Evolutionary conservation across 2,329 filamentous ascomycete species (phyloP).

Genomic region (Pseudogymnoascus verrucosus): DNA sequence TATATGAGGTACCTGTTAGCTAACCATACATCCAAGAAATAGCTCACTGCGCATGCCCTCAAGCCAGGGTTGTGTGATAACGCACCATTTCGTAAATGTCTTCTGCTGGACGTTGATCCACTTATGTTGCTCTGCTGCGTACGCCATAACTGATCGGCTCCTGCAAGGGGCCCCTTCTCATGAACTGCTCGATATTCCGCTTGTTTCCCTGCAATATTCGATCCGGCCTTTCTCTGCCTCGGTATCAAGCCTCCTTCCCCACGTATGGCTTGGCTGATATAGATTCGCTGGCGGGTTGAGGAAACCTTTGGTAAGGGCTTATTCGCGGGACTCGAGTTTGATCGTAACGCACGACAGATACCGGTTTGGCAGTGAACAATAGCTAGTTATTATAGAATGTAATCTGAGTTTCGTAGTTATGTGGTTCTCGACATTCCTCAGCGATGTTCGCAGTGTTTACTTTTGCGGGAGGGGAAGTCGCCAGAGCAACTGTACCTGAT

Average conservation of each 20-base stretch:
- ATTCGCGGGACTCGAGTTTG: not conserved
- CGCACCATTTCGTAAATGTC: slow-evolving; percentile 95
- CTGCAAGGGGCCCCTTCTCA: not conserved
- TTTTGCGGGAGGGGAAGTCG: slow-evolving; percentile 7
- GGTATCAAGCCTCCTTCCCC: not conserved
- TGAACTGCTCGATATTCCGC: not conserved
- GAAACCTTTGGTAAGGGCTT: not conserved
- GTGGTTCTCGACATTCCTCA: not conserved
- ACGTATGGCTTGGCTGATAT: not conserved
- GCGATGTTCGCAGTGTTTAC: not conserved
- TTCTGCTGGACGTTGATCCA: slow-evolving; percentile 88
- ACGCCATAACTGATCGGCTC: slow-evolving; percentile 43
- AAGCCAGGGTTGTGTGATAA: not conserved
- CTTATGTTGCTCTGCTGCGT: slow-evolving; percentile 53
- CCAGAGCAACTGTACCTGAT: slow-evolving; percentile 5
- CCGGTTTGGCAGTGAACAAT: too few relatives aligned
- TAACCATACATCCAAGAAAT: not conserved
- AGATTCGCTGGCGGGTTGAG: not conserved
- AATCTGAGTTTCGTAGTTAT: not conserved
- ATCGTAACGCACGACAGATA: not conserved
- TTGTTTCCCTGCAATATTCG: not conserved
- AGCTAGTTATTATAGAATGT: not conserved
- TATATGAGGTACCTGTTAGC: slow-evolving; percentile 28
- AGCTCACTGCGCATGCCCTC: slow-evolving; percentile 14
- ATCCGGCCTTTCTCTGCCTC: not conserved